These are phyloP conservation scores for Tetracentron sinense DNA, from an alignment of 164 flowering plant genomes.

Conservation along the genomic window DNA sequence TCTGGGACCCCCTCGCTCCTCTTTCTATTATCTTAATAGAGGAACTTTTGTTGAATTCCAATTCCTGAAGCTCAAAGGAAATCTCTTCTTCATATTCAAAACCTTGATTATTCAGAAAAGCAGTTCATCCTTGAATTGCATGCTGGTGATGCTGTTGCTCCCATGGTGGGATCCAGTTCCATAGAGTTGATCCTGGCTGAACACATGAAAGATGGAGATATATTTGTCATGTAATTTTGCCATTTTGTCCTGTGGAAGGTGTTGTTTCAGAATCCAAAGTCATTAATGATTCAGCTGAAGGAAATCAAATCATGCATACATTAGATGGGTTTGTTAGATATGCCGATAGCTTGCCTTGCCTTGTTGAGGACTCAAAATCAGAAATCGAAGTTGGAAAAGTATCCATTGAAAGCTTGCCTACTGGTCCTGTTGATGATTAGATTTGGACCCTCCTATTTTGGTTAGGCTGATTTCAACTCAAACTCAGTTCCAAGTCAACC, in stretches of 20 bases:
- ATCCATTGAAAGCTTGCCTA: constrained; percentile 8
- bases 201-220: no score
- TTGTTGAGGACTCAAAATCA: not conserved
- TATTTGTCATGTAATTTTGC: no score
- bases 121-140: no score
- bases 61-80: no score
- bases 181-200: no score
- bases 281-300: constrained; percentile 1
- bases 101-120: no score
- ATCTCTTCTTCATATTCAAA: no score
- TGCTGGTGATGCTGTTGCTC: no score
- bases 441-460: not conserved
- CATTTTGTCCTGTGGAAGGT: not conserved
- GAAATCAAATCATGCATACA: not conserved
- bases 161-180: no score
- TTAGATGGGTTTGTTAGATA: constrained; percentile 1
- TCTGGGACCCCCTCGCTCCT: no score
- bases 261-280: constrained; percentile 3
- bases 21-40: no score
- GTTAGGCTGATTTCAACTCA: not conserved
- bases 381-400: constrained; percentile 10
- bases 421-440: constrained; percentile 4
- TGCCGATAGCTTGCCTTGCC: not conserved
- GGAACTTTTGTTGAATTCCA: no score
- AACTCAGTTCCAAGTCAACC: not conserved